These are phyloP conservation scores for Coemansia furcata DNA, from an alignment of 192 early-diverging fungal species.

Conservation along the genomic window DNA sequence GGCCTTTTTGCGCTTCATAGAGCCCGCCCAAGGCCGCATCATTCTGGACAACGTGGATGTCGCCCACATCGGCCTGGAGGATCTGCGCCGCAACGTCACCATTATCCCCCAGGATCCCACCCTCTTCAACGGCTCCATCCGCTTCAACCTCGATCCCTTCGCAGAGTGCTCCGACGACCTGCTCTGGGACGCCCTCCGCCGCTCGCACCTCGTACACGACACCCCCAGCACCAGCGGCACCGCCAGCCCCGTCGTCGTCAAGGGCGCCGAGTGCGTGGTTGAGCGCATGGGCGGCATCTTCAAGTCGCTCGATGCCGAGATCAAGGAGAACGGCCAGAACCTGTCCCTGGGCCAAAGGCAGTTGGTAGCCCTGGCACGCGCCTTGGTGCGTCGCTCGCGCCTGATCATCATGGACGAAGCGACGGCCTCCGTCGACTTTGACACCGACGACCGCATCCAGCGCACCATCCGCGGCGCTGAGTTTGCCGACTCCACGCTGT, in stretches of 20 bases:
- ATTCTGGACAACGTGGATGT: constrained; percentile 77
- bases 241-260: not conserved
- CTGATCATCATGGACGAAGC: constrained; percentile 88
- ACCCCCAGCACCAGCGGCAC: not conserved
- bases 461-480: constrained; percentile 76
- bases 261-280: not conserved
- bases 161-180: constrained; percentile 70
- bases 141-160: constrained; percentile 92
- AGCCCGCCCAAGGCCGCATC: constrained; percentile 64
- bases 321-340: constrained; percentile 82
- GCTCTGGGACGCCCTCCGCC: constrained; percentile 73
- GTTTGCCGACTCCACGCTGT: constrained; percentile 70
- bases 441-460: constrained; percentile 87
- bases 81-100: constrained; percentile 74
- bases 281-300: constrained; percentile 28
- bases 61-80: constrained; percentile 66
- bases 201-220: constrained; percentile 67
- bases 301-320: constrained; percentile 61
- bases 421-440: constrained; percentile 85
- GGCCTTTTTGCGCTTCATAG: constrained; percentile 76
- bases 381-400: constrained; percentile 65
- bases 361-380: constrained; percentile 74
- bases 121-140: constrained; percentile 72
- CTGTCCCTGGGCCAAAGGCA: constrained; percentile 81
- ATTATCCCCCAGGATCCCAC: constrained; percentile 94